A percentile compares a stretch with the other conserved stretches of the same genome.
phyloP scores from a whole-genome alignment of 306 rosid genomes.

The Acacia melanoxylon region DNA sequence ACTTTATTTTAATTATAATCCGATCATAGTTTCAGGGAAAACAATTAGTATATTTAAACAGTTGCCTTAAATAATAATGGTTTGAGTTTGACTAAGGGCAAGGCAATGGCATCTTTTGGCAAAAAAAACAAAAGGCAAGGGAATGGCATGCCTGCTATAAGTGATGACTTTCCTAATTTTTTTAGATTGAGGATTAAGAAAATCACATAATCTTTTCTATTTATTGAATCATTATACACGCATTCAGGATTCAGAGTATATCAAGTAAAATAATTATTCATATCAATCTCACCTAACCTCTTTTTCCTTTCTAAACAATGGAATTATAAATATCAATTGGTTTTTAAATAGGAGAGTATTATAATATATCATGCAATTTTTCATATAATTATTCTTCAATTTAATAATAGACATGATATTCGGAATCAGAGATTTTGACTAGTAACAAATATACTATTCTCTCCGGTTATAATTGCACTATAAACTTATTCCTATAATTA shows the following conservation, averaged over 20 bases:
- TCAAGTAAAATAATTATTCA: neutral
- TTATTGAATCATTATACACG: neutral
- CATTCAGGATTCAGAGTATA: neutral
- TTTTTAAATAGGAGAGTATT: neutral
- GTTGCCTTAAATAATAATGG: neutral
- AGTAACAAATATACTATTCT: no score
- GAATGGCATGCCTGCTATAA: neutral
- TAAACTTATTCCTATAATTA: no score
- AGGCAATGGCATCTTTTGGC: neutral
- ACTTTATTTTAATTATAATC: neutral
- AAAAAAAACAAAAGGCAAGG: neutral
- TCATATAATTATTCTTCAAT: neutral
- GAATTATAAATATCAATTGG: neutral
- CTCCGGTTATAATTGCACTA: no score
- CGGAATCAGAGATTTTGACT: no score
- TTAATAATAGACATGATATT: neutral
- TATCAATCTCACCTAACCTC: neutral
- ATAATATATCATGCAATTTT: neutral
- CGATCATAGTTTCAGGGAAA: neutral
- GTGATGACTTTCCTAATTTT: neutral
- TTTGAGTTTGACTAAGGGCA: neutral
- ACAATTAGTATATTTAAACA: neutral
- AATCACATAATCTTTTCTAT: neutral
- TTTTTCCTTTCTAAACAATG: neutral
- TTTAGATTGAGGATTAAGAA: neutral